Percentiles rank a stretch among this genome's conserved stretches.
These are phyloP conservation scores for Ramalina intermedia DNA, from an alignment of 495 filamentous ascomycete species.

Conservation along the genomic window DNA sequence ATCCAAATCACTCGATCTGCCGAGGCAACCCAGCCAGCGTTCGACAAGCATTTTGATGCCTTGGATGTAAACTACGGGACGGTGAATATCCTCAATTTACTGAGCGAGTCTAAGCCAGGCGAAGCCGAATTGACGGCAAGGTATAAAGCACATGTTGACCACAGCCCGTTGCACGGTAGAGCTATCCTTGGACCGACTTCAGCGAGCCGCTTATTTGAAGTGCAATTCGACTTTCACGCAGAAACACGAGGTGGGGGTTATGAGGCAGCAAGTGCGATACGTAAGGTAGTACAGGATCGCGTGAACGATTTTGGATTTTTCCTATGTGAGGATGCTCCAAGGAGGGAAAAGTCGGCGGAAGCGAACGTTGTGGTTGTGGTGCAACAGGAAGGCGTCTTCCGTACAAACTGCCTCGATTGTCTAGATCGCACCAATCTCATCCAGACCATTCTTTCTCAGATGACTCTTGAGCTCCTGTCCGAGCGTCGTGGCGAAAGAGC, in stretches of 20 bases:
- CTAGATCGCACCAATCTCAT: slow-evolving; percentile 92
- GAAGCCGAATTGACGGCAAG: slow-evolving; percentile 67
- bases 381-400: slow-evolving; percentile 87
- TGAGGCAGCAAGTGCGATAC: slow-evolving; percentile 70
- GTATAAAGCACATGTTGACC: slow-evolving; percentile 61
- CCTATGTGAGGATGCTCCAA: slow-evolving; percentile 55
- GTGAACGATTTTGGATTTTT: slow-evolving; percentile 84
- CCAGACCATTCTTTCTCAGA: slow-evolving; percentile 83
- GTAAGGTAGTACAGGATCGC: slow-evolving; percentile 53
- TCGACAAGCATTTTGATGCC: slow-evolving; percentile 81
- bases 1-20: slow-evolving; percentile 77
- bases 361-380: slow-evolving; percentile 42
- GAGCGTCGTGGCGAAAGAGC: slow-evolving; percentile 49
- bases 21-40: slow-evolving; percentile 88
- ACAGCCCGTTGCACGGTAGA: slow-evolving; percentile 47
- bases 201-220: slow-evolving; percentile 61
- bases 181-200: slow-evolving; percentile 24
- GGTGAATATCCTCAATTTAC: slow-evolving; percentile 79
- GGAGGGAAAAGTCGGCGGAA: slow-evolving; percentile 13
- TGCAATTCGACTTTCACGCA: slow-evolving; percentile 89
- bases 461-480: slow-evolving; percentile 75
- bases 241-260: slow-evolving; percentile 83
- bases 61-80: slow-evolving; percentile 76
- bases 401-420: slow-evolving; percentile 93
- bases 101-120: slow-evolving; percentile 71